Base-by-base conservation (phyloP, 1,139 yeast genomes). In the Candida tetrigidarum region DNA sequence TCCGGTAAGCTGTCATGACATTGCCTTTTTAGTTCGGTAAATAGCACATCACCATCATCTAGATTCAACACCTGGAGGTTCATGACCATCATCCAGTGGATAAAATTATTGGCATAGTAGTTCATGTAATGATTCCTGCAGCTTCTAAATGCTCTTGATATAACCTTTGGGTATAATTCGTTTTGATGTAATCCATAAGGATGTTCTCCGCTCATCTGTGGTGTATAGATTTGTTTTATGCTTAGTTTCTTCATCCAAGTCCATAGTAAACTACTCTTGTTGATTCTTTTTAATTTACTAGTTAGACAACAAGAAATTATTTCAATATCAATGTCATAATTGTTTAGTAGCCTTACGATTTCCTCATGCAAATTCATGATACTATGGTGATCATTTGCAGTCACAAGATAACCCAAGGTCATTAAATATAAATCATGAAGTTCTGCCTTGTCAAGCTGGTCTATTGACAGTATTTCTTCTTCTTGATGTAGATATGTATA, bases 251-350 rank as follows among this genome's bases (percentile, higher is more conserved):
- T 67, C 41, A 70, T 50, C 57, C 64, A 59, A 27, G 52, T 52
- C 78, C 78, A 74, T n/a, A 74, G 57, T 14, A 71, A 58, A 4
- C 76, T 63, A 54, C 76, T 73, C 54, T 74, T 74, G 51, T 74
- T 74, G 48, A 74, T 66, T 42, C 72, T 55, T 42, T 62, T 60
- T 39, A 74, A 48, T 16, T 69, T 54, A 45, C 77, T 66, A 20
- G 66, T 60, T 18, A 69, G 52, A 37, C 66, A 63, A 2, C 74
- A 54, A 2, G 69, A 56, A 9, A 72, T 46, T 3, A 67, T 47
- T 22, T 68, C 69, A 29, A 69, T 56, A 38, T 73, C 76, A 2
- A 49, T 42, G 1, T 42, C 27, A 16, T 60, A 46, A 9, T 39
- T 28, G 22, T 37, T 37, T 10, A 68, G 40, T 34, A 53, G 53